Evolutionary conservation across 1,284 basidiomycete species (phyloP).

Genomic region (Irpex sp.): DNA sequence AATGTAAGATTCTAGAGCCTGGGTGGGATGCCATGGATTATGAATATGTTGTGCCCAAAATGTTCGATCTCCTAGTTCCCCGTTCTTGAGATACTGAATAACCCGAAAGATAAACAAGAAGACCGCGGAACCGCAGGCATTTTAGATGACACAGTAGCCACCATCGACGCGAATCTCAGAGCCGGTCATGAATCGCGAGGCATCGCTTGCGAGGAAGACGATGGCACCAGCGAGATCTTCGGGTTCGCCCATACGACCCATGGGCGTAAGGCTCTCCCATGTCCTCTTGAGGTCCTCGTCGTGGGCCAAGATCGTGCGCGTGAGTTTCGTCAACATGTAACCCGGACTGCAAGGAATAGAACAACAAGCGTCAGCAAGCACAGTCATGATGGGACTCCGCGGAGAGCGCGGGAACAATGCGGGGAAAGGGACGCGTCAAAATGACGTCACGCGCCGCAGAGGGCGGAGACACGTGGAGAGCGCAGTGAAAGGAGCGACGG

Average conservation of each 20-base stretch:
- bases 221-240: constrained; percentile 77
- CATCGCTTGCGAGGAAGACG: constrained; percentile 83
- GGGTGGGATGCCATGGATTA: too few relatives aligned
- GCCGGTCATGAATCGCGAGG: constrained; percentile 84
- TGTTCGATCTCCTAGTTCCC: neutral
- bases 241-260: constrained; percentile 81
- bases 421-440: constrained; percentile 5
- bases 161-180: constrained; percentile 84
- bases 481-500: neutral
- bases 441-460: constrained; percentile 17
- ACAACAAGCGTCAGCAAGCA: neutral
- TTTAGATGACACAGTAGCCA: constrained; percentile 72
- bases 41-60: too few relatives aligned
- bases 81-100: neutral
- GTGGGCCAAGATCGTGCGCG: constrained; percentile 71
- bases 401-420: neutral
- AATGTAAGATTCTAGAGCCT: neutral
- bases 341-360: constrained; percentile 55
- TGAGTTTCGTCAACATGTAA: constrained; percentile 89
- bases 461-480: neutral
- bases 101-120: neutral
- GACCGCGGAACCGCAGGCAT: too few relatives aligned
- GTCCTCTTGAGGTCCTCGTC: constrained; percentile 77
- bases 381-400: neutral
- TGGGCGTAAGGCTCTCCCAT: constrained; percentile 89